These are phyloP conservation scores for Debaryomyces subglobosus DNA, from an alignment of 1,139 yeast genomes.

Conservation along the genomic window DNA sequence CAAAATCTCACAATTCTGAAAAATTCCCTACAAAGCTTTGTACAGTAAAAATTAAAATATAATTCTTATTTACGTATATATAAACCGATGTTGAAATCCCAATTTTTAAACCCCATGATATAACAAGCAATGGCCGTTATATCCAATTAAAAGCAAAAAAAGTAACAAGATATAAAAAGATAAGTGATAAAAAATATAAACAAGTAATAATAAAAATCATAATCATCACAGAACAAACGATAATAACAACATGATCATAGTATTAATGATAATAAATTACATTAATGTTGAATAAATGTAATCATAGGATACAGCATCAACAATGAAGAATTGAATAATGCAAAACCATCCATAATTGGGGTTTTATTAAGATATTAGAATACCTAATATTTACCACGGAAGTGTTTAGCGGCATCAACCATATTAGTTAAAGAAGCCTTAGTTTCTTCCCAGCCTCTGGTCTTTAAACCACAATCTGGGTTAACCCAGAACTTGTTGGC, in stretches of 20 bases:
- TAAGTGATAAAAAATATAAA: conserved; percentile 23
- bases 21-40: conserved; percentile 5
- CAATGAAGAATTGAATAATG: conserved; percentile 40
- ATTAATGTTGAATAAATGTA: conserved; percentile 73
- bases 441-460: conserved; percentile 95
- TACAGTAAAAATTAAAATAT: conserved; percentile 9
- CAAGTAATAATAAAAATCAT: conserved; percentile 21
- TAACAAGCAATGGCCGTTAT: conserved; percentile 16
- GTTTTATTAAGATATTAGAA: conserved; percentile 17
- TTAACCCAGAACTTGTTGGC: conserved; percentile 98
- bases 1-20: not conserved
- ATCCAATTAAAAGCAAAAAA: conserved; percentile 9
- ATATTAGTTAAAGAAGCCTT: conserved; percentile 86
- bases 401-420: conserved; percentile 98
- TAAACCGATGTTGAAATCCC: conserved; percentile 58
- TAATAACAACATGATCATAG: conserved; percentile 19
- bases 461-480: conserved; percentile 99
- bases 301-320: conserved; percentile 46
- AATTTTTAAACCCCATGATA: conserved; percentile 42
- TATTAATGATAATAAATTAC: conserved; percentile 35
- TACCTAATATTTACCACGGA: conserved; percentile 63
- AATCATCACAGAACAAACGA: conserved; percentile 22
- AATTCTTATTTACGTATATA: conserved; percentile 23
- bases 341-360: conserved; percentile 24
- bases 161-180: conserved; percentile 14